A percentile compares a stretch with the other conserved stretches of the same genome.
phyloP scores from a whole-genome alignment of 352 stramenopile genomes.

The Pythium aquatile region DNA sequence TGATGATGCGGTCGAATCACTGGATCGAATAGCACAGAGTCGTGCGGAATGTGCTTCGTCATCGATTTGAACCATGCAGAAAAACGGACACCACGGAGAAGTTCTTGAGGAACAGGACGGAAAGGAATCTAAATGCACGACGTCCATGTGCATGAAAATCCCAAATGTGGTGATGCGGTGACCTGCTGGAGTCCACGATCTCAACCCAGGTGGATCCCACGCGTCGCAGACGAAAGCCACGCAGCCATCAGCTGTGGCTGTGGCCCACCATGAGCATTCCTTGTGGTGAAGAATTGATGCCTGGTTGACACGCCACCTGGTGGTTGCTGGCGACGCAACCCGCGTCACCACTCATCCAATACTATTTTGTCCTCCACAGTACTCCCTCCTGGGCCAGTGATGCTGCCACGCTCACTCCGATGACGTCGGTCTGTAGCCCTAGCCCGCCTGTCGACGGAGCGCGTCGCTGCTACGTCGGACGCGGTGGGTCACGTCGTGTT shows the following conservation, averaged over 20 bases:
- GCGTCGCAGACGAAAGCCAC: not conserved
- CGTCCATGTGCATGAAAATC: too few relatives aligned
- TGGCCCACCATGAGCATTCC: slow-evolving; percentile 8
- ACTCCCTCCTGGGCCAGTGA: slow-evolving; percentile 7
- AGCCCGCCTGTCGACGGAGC: not conserved
- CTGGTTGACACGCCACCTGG: slow-evolving; percentile 4
- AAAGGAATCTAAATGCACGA: too few relatives aligned
- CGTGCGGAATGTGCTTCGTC: not conserved
- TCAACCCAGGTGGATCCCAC: not conserved
- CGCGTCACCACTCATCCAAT: not conserved
- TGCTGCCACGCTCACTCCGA: slow-evolving; percentile 6
- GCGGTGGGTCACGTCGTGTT: slow-evolving; percentile 6
- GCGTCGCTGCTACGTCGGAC: slow-evolving; percentile 26
- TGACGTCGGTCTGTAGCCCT: slow-evolving; percentile 21
- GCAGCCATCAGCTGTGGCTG: not conserved
- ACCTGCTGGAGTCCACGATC: not conserved
- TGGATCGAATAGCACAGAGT: not conserved
- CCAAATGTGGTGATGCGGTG: too few relatives aligned
- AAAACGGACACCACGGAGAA: not conserved
- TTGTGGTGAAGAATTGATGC: not conserved
- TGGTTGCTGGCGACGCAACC: not conserved
- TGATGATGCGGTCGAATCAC: slow-evolving; percentile 24
- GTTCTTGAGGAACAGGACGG: too few relatives aligned
- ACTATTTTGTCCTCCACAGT: slow-evolving; percentile 17
- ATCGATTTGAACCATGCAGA: not conserved